Percentiles rank a stretch among this genome's conserved stretches.
Evolutionary conservation across 495 filamentous ascomycete species (phyloP).

Genomic region (Achaetomiella virescens): DNA sequence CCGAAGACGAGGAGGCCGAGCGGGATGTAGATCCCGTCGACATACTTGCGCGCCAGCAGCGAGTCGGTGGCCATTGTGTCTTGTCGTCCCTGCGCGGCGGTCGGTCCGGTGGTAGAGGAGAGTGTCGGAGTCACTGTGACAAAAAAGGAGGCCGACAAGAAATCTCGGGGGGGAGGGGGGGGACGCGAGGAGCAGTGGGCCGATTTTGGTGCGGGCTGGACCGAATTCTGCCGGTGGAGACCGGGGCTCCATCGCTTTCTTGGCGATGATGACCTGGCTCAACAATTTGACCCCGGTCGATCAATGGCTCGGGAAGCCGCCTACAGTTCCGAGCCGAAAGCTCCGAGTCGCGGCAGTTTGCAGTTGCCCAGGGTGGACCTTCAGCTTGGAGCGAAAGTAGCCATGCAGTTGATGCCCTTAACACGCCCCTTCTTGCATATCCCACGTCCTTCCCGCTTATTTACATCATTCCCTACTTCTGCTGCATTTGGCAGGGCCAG

Average conservation of each 20-base stretch:
- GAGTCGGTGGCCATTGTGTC: conserved; percentile 23
- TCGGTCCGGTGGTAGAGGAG: conserved; percentile 1
- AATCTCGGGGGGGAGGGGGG: conserved; percentile 2
- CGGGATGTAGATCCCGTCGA: conserved; percentile 79
- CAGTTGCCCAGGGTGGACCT: not conserved
- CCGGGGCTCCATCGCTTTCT: conserved; percentile 13
- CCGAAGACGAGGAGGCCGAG: conserved; percentile 74
- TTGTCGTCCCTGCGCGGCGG: not conserved
- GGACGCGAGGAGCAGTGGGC: conserved; percentile 9
- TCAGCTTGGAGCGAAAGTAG: not conserved
- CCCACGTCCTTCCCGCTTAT: not conserved
- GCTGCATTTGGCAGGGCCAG: not conserved
- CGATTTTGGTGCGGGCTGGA: conserved; percentile 19
- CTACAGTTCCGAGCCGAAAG: not conserved
- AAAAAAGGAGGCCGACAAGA: conserved; percentile 5
- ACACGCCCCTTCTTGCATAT: not conserved
- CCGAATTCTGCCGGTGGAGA: conserved; percentile 12
- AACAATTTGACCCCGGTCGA: conserved; percentile 7
- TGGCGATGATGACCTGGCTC: not conserved
- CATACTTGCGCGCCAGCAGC: conserved; percentile 35
- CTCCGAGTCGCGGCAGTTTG: conserved; percentile 10
- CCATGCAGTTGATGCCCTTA: not conserved
- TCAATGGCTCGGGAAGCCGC: not conserved
- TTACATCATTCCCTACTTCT: not conserved
- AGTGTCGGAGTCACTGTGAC: not conserved